A percentile compares a stretch with the other conserved stretches of the same genome.
Evolutionary conservation across 805 yeast genomes (phyloP).

Genomic region (Sugiyamaella marilandica): DNA sequence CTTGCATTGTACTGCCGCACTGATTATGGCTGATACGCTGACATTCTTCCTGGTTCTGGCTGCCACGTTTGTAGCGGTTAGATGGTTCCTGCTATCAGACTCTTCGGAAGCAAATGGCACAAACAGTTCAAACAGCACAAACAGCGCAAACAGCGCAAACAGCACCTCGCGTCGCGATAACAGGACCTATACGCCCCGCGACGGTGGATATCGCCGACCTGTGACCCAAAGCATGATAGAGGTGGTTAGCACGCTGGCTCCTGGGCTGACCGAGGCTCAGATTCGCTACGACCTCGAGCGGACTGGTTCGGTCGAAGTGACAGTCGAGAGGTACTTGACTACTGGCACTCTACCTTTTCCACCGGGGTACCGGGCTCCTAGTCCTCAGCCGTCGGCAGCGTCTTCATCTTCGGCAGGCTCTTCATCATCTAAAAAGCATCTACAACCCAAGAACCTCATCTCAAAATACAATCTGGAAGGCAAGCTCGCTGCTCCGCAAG

Average conservation of each 20-base stretch:
- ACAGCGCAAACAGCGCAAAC: conserved; percentile 1
- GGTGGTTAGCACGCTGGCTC: conserved; percentile 79
- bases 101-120: conserved; percentile 1
- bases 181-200: background rate
- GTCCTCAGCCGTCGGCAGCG: conserved; percentile 11
- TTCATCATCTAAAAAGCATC: background rate
- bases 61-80: conserved; percentile 21
- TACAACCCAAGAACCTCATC: conserved; percentile 28
- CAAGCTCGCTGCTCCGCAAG: conserved; percentile 13
- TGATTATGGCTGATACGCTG: conserved; percentile 11
- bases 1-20: conserved; percentile 1
- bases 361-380: conserved; percentile 14
- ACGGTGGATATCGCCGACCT: conserved; percentile 21
- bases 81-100: conserved; percentile 15
- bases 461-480: conserved; percentile 43
- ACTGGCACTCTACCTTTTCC: conserved; percentile 51
- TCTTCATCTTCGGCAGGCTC: conserved; percentile 12
- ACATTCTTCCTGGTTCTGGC: conserved; percentile 22
- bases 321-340: conserved; percentile 66
- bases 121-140: too few relatives aligned
- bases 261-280: conserved; percentile 61
- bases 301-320: conserved; percentile 65
- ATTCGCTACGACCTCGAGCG: conserved; percentile 67
- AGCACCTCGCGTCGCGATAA: background rate
- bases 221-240: conserved; percentile 61